These are phyloP conservation scores for Coemansia sp. DNA, from an alignment of 192 early-diverging fungal genomes.

Conservation along the genomic window DNA sequence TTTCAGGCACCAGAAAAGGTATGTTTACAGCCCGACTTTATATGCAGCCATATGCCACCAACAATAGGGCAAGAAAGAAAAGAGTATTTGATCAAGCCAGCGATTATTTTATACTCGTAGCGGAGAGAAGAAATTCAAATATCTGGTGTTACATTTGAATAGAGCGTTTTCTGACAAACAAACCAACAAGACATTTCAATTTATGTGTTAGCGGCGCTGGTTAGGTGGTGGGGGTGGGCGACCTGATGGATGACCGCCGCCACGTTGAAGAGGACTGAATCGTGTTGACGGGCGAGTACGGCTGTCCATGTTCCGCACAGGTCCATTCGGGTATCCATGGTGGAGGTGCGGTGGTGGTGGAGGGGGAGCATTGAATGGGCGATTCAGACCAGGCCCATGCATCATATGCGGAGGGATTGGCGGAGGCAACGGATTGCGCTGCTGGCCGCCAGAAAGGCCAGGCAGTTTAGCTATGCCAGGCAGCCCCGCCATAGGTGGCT, in stretches of 20 bases:
- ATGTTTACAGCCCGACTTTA: too few relatives aligned
- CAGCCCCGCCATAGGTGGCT: background rate
- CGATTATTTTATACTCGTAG: too few relatives aligned
- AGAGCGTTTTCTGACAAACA: too few relatives aligned
- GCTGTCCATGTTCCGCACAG: slow-evolving; percentile 17
- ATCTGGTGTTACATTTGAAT: too few relatives aligned
- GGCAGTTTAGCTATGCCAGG: slow-evolving; percentile 14
- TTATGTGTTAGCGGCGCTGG: background rate
- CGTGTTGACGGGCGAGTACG: slow-evolving; percentile 25
- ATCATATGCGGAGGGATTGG: background rate
- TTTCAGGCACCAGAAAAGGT: too few relatives aligned
- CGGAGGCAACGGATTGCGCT: slow-evolving; percentile 7
- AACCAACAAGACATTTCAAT: background rate
- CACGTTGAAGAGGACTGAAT: slow-evolving; percentile 44
- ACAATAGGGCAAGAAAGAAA: too few relatives aligned
- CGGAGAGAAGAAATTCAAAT: too few relatives aligned
- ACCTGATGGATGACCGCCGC: background rate
- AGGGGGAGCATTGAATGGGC: background rate
- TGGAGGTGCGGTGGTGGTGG: slow-evolving; percentile 6
- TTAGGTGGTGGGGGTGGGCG: slow-evolving; percentile 13
- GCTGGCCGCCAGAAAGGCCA: slow-evolving; percentile 6
- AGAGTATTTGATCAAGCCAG: too few relatives aligned
- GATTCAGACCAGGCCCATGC: background rate
- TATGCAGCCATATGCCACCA: too few relatives aligned
- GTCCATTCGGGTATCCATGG: slow-evolving; percentile 7